Base-by-base conservation (phyloP, 495 filamentous ascomycete species). In the Penicillium flavigenum region DNA sequence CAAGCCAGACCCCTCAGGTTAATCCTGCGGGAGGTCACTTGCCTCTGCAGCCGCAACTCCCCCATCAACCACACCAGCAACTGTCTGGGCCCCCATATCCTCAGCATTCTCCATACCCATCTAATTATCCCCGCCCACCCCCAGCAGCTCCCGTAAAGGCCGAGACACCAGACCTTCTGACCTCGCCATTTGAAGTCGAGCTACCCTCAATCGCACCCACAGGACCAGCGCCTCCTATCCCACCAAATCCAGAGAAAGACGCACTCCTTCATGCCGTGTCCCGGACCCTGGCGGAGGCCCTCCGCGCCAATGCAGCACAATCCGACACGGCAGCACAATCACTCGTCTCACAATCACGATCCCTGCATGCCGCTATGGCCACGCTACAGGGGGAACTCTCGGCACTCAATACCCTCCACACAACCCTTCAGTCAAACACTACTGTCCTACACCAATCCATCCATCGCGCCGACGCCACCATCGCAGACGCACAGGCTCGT, bases 161-260 rank as follows among this genome's bases (percentile, higher is more conserved):
- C 7, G 63, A 75, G 44, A 84, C 88, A 0, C 81, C 84, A 1
- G 86, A 96, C 64, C 80, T 96, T 47, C 87, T 82, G 66, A 88
- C 81, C 60, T 91, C 75, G 56, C 85, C 77, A 54, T 90, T 87
- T 58, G 84, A 86, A 47, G 71, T 84, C 19, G 72, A 87, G 47
- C 80, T 92, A 32, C 86, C 90, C 11, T 74, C 76, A 22, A 71
- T 77, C 47, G 71, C 84, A 10, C 72, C 83, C 45, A 71, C 80
- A 8, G 70, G 83, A 43, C 79, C 85, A 29, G 84, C 89, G 0
- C 93, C 93, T 0, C 93, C 92, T 11, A 90, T 96, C 50, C 94
- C 94, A 1, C 93, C 91, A 1, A 98, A 98, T 69, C 94, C 94
- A 7, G 91, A 98, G 74, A 98, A 97, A 67, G 92, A 97, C 69